phyloP scores from a whole-genome alignment of 1,284 basidiomycete genomes.

The Coriolopsis trogii region DNA sequence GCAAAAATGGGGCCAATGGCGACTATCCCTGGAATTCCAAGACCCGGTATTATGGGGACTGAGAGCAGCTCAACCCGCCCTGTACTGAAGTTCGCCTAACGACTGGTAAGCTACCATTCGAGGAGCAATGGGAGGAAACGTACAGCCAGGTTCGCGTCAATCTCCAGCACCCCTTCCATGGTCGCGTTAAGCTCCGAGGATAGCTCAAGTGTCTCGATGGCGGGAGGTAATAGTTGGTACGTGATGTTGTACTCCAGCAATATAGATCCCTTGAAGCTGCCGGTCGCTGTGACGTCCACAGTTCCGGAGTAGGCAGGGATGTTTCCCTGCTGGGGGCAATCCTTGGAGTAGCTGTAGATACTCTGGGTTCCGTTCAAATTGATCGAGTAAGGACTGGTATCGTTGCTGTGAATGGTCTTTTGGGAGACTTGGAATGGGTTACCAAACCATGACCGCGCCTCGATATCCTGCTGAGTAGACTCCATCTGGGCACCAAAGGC shows the following conservation, averaged over 20 bases:
- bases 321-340: slow-evolving; percentile 1
- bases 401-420: not conserved
- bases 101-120: not conserved
- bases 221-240: not conserved
- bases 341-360: not conserved
- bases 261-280: slow-evolving; percentile 1
- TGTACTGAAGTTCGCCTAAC: not conserved
- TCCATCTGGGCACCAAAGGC: too few species aligned
- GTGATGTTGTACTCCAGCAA: not conserved
- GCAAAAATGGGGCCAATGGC: slow-evolving; percentile 39
- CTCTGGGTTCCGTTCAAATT: not conserved
- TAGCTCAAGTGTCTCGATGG: not conserved
- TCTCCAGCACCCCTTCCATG: not conserved
- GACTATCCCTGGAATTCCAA: slow-evolving; percentile 27
- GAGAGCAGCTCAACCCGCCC: not conserved
- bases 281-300: not conserved
- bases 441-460: too few species aligned
- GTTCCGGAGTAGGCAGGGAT: not conserved
- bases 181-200: not conserved
- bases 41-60: not conserved
- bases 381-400: slow-evolving; percentile 29
- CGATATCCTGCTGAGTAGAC: too few species aligned
- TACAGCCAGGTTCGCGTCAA: not conserved
- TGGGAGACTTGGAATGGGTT: too few species aligned
- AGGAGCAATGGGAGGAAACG: not conserved